These are phyloP conservation scores for Eucalyptus urophylla DNA, from an alignment of 345 rosid species.

Conservation along the genomic window DNA sequence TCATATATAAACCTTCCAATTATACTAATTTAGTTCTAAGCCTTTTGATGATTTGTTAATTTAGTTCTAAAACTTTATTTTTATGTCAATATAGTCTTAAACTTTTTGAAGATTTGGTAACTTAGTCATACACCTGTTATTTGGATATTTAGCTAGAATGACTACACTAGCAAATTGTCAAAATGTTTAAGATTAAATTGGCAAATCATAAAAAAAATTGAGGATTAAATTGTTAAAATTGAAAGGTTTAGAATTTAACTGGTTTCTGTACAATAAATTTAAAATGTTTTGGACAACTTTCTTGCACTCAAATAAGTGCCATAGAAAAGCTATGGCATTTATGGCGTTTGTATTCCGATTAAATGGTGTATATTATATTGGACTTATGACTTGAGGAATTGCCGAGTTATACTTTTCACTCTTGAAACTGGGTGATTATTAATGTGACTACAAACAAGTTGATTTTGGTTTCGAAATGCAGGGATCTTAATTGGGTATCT, in stretches of 20 bases:
- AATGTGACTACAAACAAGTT: background rate
- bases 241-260: too few relatives aligned
- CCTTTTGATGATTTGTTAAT: too few relatives aligned
- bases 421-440: background rate
- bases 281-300: background rate
- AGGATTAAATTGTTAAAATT: accelerated
- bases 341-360: too few relatives aligned
- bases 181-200: background rate
- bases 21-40: accelerated
- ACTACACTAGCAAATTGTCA: too few relatives aligned
- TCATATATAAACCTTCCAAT: too few relatives aligned
- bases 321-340: background rate
- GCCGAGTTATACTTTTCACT: background rate
- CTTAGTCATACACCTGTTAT: too few relatives aligned
- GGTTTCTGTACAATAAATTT: accelerated
- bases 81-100: too few relatives aligned
- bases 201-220: too few relatives aligned
- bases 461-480: background rate
- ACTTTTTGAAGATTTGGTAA: too few relatives aligned
- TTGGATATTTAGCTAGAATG: too few relatives aligned
- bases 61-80: too few relatives aligned
- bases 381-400: background rate
- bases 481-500: background rate
- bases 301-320: background rate
- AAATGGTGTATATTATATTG: too few relatives aligned